Evolutionary conservation across 139 green algal genomes (phyloP).

Genomic region (Klebsormidium nitens): DNA sequence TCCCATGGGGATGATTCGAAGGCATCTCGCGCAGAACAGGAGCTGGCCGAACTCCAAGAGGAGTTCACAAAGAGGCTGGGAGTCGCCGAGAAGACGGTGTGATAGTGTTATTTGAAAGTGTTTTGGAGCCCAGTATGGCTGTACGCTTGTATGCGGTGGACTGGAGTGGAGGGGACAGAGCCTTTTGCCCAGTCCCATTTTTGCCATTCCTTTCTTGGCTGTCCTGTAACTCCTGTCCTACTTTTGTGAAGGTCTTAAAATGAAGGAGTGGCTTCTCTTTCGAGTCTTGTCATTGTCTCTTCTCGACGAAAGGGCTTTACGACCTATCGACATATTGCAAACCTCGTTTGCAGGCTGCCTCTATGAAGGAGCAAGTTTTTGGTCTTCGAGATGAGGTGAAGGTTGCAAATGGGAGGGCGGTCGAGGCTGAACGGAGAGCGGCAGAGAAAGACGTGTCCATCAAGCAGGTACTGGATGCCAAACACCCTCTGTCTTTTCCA

Average conservation of each 20-base stretch:
- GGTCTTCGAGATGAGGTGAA: slow-evolving; percentile 25
- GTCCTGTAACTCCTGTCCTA: too few relatives aligned
- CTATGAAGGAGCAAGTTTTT: slow-evolving; percentile 30
- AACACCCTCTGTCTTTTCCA: not conserved
- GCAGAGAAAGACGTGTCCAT: slow-evolving; percentile 15
- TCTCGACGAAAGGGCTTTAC: too few relatives aligned
- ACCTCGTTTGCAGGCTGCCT: slow-evolving; percentile 20
- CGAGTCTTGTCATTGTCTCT: too few relatives aligned
- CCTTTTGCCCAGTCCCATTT: too few relatives aligned
- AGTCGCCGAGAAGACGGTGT: slow-evolving; percentile 32
- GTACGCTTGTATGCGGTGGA: too few relatives aligned
- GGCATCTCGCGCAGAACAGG: slow-evolving; percentile 45
- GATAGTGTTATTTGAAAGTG: too few relatives aligned
- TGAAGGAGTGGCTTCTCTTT: too few relatives aligned
- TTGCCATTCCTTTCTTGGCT: too few relatives aligned
- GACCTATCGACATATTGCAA: too few relatives aligned
- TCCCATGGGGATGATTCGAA: not conserved
- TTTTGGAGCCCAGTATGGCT: too few relatives aligned
- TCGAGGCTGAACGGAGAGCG: not conserved
- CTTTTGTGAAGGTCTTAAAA: too few relatives aligned
- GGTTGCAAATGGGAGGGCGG: slow-evolving; percentile 26
- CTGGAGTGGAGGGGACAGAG: too few relatives aligned
- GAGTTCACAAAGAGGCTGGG: slow-evolving; percentile 72
- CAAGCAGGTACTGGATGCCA: slow-evolving; percentile 1
- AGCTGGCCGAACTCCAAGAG: slow-evolving; percentile 73